A percentile compares a stretch with the other conserved stretches of the same genome.
Conservation (phyloP, 257 asterid species). For the Sherardia arvensis region DNA sequence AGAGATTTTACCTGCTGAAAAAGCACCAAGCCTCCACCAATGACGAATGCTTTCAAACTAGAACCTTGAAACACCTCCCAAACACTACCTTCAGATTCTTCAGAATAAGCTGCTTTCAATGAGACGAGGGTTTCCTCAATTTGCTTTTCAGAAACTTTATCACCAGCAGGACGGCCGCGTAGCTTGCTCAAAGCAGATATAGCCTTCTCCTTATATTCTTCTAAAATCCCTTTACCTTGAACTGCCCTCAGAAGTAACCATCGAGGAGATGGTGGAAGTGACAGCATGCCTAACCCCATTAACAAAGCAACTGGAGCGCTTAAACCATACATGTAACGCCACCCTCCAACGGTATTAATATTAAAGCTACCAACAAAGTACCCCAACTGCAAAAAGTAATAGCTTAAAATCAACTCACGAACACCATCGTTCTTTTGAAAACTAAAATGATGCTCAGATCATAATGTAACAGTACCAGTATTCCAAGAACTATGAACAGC, state of each 20-base stretch:
- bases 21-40: slow-evolving; percentile 96
- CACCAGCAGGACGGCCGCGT: slow-evolving; percentile 68
- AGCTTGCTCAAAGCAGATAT: slow-evolving; percentile 56
- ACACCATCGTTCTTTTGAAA: slow-evolving; percentile 8
- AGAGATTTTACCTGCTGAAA: slow-evolving; percentile 73
- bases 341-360: slow-evolving; percentile 79
- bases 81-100: slow-evolving; percentile 61
- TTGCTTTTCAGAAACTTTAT: slow-evolving; percentile 64
- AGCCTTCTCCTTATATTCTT: slow-evolving; percentile 86
- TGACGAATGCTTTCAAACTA: slow-evolving; percentile 79
- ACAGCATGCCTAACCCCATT: slow-evolving; percentile 90
- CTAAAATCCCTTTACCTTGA: slow-evolving; percentile 76
- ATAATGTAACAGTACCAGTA: slow-evolving; percentile 44
- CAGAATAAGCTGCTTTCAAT: slow-evolving; percentile 58
- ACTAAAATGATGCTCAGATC: slow-evolving; percentile 2
- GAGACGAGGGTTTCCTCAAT: slow-evolving; percentile 69
- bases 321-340: slow-evolving; percentile 91
- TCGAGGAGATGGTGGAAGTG: slow-evolving; percentile 95
- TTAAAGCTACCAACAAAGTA: slow-evolving; percentile 71
- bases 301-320: slow-evolving; percentile 78
- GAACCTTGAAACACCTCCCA: slow-evolving; percentile 85
- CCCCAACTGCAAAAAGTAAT: slow-evolving; percentile 63
- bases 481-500: slow-evolving; percentile 92
- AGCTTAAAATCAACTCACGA: slow-evolving; percentile 11
- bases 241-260: slow-evolving; percentile 94